These are phyloP conservation scores for Chiua sp. DNA, from an alignment of 1,284 basidiomycete genomes.

Conservation along the genomic window DNA sequence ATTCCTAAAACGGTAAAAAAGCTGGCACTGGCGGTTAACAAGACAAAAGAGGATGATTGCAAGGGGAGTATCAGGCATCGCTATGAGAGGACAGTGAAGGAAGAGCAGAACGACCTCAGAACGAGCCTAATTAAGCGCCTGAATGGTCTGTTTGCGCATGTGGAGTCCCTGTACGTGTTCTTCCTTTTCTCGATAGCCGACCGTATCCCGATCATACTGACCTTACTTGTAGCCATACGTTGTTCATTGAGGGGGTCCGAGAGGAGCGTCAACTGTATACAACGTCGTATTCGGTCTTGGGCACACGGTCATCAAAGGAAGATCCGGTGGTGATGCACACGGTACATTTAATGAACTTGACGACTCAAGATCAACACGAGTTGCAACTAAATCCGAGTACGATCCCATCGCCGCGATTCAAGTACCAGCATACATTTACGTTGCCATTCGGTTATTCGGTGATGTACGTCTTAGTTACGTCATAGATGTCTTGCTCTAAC, in stretches of 20 bases:
- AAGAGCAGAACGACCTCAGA: conserved; percentile 21
- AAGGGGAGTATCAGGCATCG: conserved; percentile 1
- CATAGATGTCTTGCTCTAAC: background rate
- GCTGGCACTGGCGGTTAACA: conserved; percentile 11
- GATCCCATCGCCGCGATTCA: conserved; percentile 43
- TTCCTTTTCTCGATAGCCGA: background rate
- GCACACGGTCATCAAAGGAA: conserved; percentile 17
- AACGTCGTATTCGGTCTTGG: conserved; percentile 19
- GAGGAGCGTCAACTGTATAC: background rate
- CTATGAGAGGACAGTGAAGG: conserved; percentile 10
- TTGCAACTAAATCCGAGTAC: conserved; percentile 43
- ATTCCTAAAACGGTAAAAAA: conserved; percentile 8
- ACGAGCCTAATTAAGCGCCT: conserved; percentile 30
- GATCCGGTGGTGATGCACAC: conserved; percentile 39
- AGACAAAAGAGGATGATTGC: conserved; percentile 4
- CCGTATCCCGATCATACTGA: conserved; percentile 2
- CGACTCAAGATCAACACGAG: conserved; percentile 46
- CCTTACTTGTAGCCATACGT: conserved; percentile 16
- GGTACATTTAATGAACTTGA: conserved; percentile 45
- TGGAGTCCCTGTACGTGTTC: conserved; percentile 18
- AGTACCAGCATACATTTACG: conserved; percentile 37
- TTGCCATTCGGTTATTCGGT: conserved; percentile 41
- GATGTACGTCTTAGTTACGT: conserved; percentile 35
- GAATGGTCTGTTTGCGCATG: conserved; percentile 20
- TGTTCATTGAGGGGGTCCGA: conserved; percentile 13